Percentiles rank a stretch among this genome's conserved stretches.
Evolutionary conservation across 2,329 filamentous ascomycete genomes (phyloP).

Genomic region (Ceratocystiopsis brevicomis): DNA sequence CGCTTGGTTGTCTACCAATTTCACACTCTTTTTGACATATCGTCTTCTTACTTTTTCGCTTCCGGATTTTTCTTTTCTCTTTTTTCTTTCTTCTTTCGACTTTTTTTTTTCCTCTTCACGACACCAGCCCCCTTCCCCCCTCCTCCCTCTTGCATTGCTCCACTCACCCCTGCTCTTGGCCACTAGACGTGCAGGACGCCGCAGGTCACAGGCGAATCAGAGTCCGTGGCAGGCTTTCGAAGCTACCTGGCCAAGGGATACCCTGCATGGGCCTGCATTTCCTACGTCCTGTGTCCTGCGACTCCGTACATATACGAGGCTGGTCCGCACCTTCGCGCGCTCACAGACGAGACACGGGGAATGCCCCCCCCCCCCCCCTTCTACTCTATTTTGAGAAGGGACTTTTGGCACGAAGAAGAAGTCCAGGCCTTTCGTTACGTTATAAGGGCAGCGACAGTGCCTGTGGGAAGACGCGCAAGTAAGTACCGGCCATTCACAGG

Average conservation of each 20-base stretch:
- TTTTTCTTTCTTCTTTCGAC: background rate
- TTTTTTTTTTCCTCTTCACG: background rate
- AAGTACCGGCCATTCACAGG: too few species aligned
- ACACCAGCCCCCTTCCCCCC: background rate
- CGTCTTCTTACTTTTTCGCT: background rate
- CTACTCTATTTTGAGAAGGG: background rate
- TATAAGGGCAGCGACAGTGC: background rate
- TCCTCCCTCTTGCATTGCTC: background rate
- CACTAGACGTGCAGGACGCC: constrained; percentile 5
- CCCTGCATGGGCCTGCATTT: constrained; percentile 3
- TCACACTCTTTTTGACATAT: background rate
- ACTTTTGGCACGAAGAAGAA: background rate
- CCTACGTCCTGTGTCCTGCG: too few species aligned
- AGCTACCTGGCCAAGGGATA: constrained; percentile 5
- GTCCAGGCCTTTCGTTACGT: background rate
- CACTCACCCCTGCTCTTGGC: constrained; percentile 1
- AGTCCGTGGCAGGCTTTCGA: constrained; percentile 3
- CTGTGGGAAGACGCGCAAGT: too few species aligned
- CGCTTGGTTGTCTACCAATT: background rate
- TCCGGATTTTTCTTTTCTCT: background rate
- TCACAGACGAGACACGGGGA: too few species aligned
- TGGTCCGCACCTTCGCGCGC: too few species aligned
- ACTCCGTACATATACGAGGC: too few species aligned
- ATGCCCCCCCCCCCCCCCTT: background rate
- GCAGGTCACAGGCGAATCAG: constrained; percentile 4